Conservation (phyloP, 1,139 yeast species). For the Pichia sp. region DNA sequence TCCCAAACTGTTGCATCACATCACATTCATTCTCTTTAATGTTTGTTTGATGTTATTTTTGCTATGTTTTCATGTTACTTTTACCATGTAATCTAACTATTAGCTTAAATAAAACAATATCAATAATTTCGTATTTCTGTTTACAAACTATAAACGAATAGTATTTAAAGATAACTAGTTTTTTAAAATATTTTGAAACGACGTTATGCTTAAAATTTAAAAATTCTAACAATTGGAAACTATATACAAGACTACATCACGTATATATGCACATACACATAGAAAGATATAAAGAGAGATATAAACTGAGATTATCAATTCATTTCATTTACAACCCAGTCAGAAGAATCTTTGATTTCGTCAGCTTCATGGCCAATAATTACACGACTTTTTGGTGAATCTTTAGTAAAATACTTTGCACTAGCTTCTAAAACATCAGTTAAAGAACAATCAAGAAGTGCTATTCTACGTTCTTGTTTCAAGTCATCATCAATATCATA, state of each 20-base stretch:
- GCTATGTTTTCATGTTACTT: too few relatives aligned
- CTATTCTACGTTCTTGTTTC: slow-evolving; percentile 75
- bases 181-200: too few relatives aligned
- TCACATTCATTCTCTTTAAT: too few relatives aligned
- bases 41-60: too few relatives aligned
- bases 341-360: slow-evolving; percentile 5
- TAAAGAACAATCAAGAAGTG: slow-evolving; percentile 57
- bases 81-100: too few relatives aligned
- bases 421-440: slow-evolving; percentile 60
- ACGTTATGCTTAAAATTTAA: too few relatives aligned
- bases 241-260: not conserved
- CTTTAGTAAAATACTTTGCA: slow-evolving; percentile 46
- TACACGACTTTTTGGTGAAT: slow-evolving; percentile 33
- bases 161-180: too few relatives aligned
- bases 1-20: too few relatives aligned
- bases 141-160: too few relatives aligned
- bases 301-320: not conserved
- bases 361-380: slow-evolving; percentile 39
- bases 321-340: slow-evolving; percentile 16
- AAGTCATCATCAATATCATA: slow-evolving; percentile 72
- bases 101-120: too few relatives aligned
- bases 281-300: not conserved
- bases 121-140: too few relatives aligned
- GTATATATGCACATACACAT: not conserved
- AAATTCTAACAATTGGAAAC: not conserved